A percentile compares a stretch with the other conserved stretches of the same genome.
Evolutionary conservation across 2,329 filamentous ascomycete species (phyloP).

Genomic region (Diplodia mutila): DNA sequence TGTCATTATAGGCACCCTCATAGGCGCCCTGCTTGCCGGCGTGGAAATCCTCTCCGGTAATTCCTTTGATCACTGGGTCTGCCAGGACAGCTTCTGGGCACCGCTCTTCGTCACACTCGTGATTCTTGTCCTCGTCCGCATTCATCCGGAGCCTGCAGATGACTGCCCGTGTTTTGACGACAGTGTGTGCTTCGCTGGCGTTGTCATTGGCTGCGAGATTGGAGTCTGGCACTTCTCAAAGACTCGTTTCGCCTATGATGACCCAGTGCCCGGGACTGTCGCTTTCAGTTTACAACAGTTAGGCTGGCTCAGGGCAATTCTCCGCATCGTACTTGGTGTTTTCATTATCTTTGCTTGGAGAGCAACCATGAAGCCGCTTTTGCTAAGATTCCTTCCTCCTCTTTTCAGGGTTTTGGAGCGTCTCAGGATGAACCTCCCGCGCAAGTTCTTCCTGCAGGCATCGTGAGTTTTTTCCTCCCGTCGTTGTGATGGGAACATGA

Average conservation of each 20-base stretch:
- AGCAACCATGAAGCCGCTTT: conserved; percentile 80
- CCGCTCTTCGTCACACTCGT: conserved; percentile 66
- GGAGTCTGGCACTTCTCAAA: conserved; percentile 81
- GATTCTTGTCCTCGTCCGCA: conserved; percentile 76
- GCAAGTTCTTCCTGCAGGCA: conserved; percentile 88
- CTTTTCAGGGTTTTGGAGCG: conserved; percentile 85
- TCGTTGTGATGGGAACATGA: not conserved
- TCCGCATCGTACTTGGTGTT: conserved; percentile 78
- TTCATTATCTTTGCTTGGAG: conserved; percentile 86
- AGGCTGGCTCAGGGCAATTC: conserved; percentile 65
- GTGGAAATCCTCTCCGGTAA: conserved; percentile 60
- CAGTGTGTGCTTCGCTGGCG: conserved; percentile 88
- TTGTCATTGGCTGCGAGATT: conserved; percentile 80
- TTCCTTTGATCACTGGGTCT: conserved; percentile 71
- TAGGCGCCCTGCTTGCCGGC: conserved; percentile 69
- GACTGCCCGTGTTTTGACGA: conserved; percentile 98
- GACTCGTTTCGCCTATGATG: conserved; percentile 57
- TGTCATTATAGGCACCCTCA: conserved; percentile 75
- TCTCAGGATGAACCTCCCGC: conserved; percentile 76
- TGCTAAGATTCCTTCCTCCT: conserved; percentile 79
- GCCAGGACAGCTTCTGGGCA: conserved; percentile 57
- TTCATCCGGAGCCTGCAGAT: conserved; percentile 94
- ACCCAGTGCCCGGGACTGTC: conserved; percentile 61
- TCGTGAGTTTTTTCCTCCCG: conserved; percentile 55
- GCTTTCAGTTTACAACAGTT: conserved; percentile 69